Evolutionary conservation across 257 asterid genomes (phyloP), one percentile per base, ranked within the genome.

Genomic region (Salvia splendens): DNA sequence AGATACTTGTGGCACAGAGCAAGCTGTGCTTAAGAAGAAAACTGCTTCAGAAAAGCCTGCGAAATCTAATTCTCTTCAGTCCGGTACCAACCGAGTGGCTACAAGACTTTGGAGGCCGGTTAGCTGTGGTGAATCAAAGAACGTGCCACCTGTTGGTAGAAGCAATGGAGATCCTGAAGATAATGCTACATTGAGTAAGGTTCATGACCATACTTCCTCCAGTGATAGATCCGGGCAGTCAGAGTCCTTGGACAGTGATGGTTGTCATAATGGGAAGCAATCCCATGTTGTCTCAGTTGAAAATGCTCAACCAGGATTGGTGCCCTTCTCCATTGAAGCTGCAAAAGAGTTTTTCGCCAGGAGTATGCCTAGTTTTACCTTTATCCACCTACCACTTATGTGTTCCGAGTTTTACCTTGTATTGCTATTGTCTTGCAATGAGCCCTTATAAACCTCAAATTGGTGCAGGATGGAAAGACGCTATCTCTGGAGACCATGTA

Each of bases 401-500:
- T 10, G 45, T 20, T 48, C 38, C 4, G 54, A 49, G 64, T 58
- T 36, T 6, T 7, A 6, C 7, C 48, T 47, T 46, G 12, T 49
- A 57, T 66, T 64, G 59, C 15, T 6, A 12, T 75, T 69, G 24
- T 6, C 38, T 38, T 8, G 16, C n/a, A 49, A 41, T n/a, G 8
- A 73, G 54, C 68, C 68, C 70, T 52, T 55, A 6, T 35, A 55
- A 41, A 3, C 17, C 70, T 55, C 38, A 8, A 54, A 60, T 69
- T 45, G 48, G 2, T 79, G 79, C 81, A 92, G 98, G 98, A 75
- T 89, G 95, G 96, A 89, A 86, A 69, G 95, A 89, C 61, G 93
- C 91, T 10, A 80, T 89, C 67, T 61, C 91, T 3, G 82, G 80
- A 8, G 96, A 92, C 64, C 96, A 89, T 64, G 86, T 83, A 76